These are phyloP conservation scores for Ustilago bromivora DNA, from an alignment of 1,284 basidiomycete species.

Conservation along the genomic window DNA sequence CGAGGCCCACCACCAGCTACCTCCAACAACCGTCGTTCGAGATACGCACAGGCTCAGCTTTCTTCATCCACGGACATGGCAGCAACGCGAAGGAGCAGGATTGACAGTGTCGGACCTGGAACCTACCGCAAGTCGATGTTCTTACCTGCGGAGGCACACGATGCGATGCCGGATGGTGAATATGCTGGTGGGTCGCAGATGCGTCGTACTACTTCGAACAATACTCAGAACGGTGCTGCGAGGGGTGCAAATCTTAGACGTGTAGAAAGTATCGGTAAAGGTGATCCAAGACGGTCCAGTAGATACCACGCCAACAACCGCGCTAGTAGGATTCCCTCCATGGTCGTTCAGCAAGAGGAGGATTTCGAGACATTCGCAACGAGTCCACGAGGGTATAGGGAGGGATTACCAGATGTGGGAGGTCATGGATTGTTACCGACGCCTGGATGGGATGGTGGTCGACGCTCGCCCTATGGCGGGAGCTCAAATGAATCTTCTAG, in stretches of 20 bases:
- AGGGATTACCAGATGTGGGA: conserved; percentile 20
- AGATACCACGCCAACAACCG: conserved; percentile 20
- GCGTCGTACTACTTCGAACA: conserved; percentile 19
- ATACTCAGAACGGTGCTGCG: conserved; percentile 11
- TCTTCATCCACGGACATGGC: conserved; percentile 15
- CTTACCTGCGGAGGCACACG: conserved; percentile 21
- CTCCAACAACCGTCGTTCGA: conserved; percentile 42
- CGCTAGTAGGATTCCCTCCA: conserved; percentile 18
- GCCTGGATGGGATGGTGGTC: conserved; percentile 12
- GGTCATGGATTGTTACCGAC: conserved; percentile 12
- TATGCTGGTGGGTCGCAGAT: conserved; percentile 21
- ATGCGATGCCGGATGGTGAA: conserved; percentile 16
- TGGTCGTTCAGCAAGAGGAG: conserved; percentile 14
- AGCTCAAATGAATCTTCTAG: conserved; percentile 29
- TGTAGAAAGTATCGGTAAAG: conserved; percentile 54
- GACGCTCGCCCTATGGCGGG: conserved; percentile 24
- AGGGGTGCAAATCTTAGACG: conserved; percentile 24
- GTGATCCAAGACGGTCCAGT: conserved; percentile 36
- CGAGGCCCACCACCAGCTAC: conserved; percentile 44
- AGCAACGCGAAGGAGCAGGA: conserved; percentile 38
- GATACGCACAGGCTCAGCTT: conserved; percentile 23
- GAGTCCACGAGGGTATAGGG: conserved; percentile 11
- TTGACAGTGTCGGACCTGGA: conserved; percentile 55
- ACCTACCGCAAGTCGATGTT: conserved; percentile 58
- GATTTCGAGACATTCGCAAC: background rate